Evolutionary conservation across 192 early-diverging fungal species (phyloP), one percentile per base, ranked within the genome.

Genomic region (Thamnidium elegans): DNA sequence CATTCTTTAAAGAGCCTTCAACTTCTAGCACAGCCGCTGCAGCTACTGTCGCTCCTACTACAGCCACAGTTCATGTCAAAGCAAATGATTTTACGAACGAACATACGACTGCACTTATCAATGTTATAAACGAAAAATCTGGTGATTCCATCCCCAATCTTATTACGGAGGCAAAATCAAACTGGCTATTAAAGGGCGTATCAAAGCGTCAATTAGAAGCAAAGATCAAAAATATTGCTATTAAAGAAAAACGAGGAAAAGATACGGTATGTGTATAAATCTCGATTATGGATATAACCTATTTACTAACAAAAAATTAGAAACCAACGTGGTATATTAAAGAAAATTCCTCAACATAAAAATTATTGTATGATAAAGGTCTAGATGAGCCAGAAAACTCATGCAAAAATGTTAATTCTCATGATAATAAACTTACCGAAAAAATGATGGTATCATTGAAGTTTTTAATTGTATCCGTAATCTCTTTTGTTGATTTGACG

Each of bases 231-330:
- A 32, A 62, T 34, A 66, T 74, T 17, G 72, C 72, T 23, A 45
- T 69, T 17, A 74, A 74, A 26, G 72, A 74, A 63, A 74, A 74
- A 39, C 67, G 72, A 26, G 72, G 72, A 6, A 19, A 48, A 20
- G 72, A 74, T 58, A 65, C 61, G 8, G 72, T 74, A 69, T 65
- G 64, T 34, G 20, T 13, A 47, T 47, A 23, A n/a, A 56, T 14
- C 13, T 14, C n/a, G 36, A 21, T 7, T 34, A n/a, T 30, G 21
- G 11, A 36, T 17, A 21, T 14, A 50, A 3, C 11, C 13, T 20
- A 32, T 50, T 31, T 47, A n/a, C 15, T 55, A n/a, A 56, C 15
- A 23, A n/a, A 21, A 19, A 19, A 4, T 14, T 47, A 68, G 66
- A 50, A 44, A 53, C 50, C 66, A 23, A 55, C 58, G 11, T 68